A percentile compares a stretch with the other conserved stretches of the same genome.
Evolutionary conservation across 129 eudicot genomes (phyloP).

Genomic region (Rutidosis leptorrhynchoides): DNA sequence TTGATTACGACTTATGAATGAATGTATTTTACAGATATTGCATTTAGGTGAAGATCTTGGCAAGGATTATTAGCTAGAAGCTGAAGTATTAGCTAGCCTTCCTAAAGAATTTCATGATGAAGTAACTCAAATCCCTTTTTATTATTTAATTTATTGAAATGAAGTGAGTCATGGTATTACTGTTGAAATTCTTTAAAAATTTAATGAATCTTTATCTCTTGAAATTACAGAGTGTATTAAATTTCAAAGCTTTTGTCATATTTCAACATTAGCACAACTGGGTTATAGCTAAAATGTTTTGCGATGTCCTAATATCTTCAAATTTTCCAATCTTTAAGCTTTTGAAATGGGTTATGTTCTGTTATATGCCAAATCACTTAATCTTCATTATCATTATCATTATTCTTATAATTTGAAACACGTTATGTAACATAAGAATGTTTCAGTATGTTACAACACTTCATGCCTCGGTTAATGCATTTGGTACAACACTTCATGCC

Average conservation of each 20-base stretch:
- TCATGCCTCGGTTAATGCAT: no score
- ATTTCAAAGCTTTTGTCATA: not conserved
- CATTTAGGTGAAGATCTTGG: no score
- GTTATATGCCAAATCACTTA: not conserved
- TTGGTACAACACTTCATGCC: no score
- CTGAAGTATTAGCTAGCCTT: constrained; percentile 62
- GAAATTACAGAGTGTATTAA: not conserved
- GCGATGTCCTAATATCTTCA: constrained; percentile 2
- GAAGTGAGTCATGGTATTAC: no score
- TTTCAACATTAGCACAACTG: not conserved
- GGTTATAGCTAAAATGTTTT: constrained; percentile 10
- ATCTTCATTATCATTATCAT: no score
- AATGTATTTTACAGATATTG: no score
- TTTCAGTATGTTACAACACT: no score
- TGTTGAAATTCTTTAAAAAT: not conserved
- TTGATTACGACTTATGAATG: no score
- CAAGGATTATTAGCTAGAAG: no score
- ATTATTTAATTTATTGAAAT: not conserved
- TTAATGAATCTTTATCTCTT: not conserved
- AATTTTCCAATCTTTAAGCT: constrained; percentile 5
- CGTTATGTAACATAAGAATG: no score
- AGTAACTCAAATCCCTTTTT: constrained; percentile 39
- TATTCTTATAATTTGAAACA: no score
- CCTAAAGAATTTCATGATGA: constrained; percentile 81
- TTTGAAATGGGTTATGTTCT: not conserved